phyloP scores from a whole-genome alignment of 768 basidiomycete genomes.

The Basidioascus undulatus region DNA sequence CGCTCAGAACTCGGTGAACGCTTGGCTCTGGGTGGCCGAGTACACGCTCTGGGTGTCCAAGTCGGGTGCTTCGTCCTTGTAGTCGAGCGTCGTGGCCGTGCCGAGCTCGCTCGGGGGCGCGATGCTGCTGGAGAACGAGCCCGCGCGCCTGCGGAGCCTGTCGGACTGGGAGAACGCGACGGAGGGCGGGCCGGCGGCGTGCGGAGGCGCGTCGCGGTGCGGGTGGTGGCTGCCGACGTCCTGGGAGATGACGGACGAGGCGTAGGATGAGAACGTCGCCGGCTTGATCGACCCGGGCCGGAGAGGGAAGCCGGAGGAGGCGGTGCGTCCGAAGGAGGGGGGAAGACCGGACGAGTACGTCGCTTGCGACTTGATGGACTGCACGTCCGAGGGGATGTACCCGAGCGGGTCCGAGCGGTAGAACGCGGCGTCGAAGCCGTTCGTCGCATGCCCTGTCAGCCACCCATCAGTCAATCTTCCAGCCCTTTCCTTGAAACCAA shows the following conservation, averaged over 20 bases:
- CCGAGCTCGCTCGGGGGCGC: constrained; percentile 54
- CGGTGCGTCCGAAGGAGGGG: constrained; percentile 38
- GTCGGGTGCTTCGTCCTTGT: no score
- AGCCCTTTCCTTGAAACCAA: constrained; percentile 25
- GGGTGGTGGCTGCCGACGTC: constrained; percentile 29
- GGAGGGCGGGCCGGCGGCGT: constrained; percentile 19
- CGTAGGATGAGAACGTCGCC: constrained; percentile 6
- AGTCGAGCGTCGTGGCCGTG: constrained; percentile 49
- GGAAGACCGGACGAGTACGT: constrained; percentile 82
- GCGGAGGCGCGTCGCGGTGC: constrained; percentile 5
- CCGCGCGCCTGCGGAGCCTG: constrained; percentile 40
- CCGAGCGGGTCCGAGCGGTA: constrained; percentile 80
- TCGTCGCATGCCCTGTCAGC: constrained; percentile 21
- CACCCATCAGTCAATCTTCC: constrained; percentile 19
- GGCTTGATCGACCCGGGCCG: constrained; percentile 30
- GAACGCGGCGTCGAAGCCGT: constrained; percentile 85
- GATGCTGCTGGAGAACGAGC: constrained; percentile 53
- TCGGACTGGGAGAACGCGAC: constrained; percentile 83
- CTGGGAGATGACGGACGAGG: constrained; percentile 61
- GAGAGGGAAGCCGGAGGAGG: constrained; percentile 29
- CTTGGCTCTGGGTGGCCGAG: no score
- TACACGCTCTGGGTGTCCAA: no score
- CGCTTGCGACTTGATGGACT: constrained; percentile 87
- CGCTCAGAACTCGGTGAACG: no score
- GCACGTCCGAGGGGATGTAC: constrained; percentile 84